These are phyloP conservation scores for Saccharomycopsis babjevae DNA, from an alignment of 805 yeast species.

Conservation along the genomic window DNA sequence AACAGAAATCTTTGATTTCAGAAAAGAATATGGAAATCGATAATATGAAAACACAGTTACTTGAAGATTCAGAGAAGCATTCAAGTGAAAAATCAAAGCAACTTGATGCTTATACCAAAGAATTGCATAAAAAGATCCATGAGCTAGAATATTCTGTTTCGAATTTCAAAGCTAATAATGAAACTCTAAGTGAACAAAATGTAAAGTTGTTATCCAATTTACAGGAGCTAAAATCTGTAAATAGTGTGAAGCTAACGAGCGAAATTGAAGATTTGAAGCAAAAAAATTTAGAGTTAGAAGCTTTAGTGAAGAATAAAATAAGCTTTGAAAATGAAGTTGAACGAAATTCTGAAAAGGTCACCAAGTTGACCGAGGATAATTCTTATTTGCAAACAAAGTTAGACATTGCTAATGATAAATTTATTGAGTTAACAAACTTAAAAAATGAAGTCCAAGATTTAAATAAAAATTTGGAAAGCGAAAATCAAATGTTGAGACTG, in stretches of 20 bases:
- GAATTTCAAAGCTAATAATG: neutral
- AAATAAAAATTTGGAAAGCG: neutral
- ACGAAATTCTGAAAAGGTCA: neutral
- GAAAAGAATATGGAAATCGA: slow-evolving; percentile 1
- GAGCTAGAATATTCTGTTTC: neutral
- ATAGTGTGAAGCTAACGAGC: neutral
- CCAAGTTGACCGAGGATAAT: neutral
- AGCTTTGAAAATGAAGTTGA: neutral
- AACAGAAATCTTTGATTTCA: neutral
- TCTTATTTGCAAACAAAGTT: neutral
- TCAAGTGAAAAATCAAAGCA: slow-evolving; percentile 1
- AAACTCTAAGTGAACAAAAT: slow-evolving; percentile 1
- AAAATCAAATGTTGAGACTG: neutral
- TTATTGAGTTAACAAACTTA: neutral
- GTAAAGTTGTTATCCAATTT: slow-evolving; percentile 2
- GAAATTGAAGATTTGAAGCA: slow-evolving; percentile 5
- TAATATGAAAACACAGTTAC: neutral
- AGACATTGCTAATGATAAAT: neutral
- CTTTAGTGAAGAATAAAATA: neutral
- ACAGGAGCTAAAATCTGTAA: slow-evolving; percentile 5
- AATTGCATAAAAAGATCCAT: slow-evolving; percentile 7
- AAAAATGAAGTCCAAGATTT: neutral
- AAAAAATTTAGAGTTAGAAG: neutral
- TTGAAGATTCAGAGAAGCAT: neutral
- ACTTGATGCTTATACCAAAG: slow-evolving; percentile 1